These are phyloP conservation scores for Tylopilus felleus DNA, from an alignment of 768 basidiomycete species.

Conservation along the genomic window DNA sequence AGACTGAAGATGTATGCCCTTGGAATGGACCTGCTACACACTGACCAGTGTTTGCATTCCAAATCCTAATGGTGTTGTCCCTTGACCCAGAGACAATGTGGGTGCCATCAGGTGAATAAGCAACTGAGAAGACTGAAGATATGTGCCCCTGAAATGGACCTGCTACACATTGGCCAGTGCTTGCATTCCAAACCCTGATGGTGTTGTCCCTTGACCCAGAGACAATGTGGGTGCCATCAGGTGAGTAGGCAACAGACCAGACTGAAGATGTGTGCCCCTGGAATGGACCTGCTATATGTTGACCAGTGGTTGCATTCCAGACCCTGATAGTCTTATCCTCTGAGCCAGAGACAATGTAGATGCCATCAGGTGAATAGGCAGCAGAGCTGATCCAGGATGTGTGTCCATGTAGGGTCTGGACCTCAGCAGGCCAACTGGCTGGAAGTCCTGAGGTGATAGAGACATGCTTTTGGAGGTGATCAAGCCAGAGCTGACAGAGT, in stretches of 20 bases:
- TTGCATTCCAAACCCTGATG: not conserved
- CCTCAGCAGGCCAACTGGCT: no score
- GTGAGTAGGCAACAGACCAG: not conserved
- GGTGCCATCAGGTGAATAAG: not conserved
- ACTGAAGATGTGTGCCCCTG: not conserved
- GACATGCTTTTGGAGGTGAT: no score
- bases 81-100: not conserved
- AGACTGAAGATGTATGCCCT: not conserved
- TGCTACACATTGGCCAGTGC: not conserved
- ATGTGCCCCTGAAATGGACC: not conserved
- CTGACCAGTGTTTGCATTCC: conserved; percentile 12
- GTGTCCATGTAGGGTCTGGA: no score
- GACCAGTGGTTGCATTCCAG: not conserved
- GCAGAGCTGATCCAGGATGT: not conserved
- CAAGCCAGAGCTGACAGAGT: no score
- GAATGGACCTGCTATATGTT: not conserved
- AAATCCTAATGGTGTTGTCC: conserved; percentile 5
- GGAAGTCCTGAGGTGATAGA: no score
- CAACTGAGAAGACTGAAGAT: not conserved
- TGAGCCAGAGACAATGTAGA: not conserved
- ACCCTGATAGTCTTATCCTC: not conserved
- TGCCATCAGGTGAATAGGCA: not conserved
- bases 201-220: not conserved
- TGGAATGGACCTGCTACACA: conserved; percentile 2
- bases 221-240: not conserved